Conservation (phyloP, 345 rosid species). For the Populus alba region DNA sequence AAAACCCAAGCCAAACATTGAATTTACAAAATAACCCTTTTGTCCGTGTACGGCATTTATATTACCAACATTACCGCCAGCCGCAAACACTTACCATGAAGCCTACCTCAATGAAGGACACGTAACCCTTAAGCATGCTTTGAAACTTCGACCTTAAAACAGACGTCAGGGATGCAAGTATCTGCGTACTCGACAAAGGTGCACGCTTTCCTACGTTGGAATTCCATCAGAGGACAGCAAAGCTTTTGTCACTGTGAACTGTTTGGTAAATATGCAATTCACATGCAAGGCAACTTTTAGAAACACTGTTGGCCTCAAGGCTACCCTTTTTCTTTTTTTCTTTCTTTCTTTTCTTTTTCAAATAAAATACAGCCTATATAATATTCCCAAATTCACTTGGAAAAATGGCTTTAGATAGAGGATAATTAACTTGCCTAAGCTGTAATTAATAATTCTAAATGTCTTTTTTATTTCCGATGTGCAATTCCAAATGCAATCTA, state of each 20-base stretch:
- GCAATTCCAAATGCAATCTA: no score
- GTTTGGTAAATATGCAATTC: not conserved
- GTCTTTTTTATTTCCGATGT: no score
- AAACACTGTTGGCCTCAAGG: no score
- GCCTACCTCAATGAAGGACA: not conserved
- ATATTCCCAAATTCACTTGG: not conserved
- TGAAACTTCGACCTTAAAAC: not conserved
- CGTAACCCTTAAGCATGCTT: not conserved
- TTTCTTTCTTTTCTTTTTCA: no score
- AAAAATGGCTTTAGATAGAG: no score
- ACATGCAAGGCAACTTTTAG: no score
- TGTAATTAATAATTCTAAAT: no score
- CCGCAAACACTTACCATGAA: not conserved
- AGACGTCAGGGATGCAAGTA: not conserved
- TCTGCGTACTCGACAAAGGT: not conserved
- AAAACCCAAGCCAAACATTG: not conserved
- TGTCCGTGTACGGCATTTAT: not conserved
- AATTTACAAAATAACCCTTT: not conserved
- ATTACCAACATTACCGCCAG: not conserved
- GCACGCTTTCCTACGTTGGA: conserved; percentile 4
- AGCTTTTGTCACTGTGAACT: not conserved
- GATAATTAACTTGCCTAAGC: no score
- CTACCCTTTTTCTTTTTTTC: no score
- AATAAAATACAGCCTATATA: no score
- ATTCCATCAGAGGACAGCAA: not conserved